phyloP scores from a whole-genome alignment of 2,329 filamentous ascomycete genomes.

The Falciphora oryzae region DNA sequence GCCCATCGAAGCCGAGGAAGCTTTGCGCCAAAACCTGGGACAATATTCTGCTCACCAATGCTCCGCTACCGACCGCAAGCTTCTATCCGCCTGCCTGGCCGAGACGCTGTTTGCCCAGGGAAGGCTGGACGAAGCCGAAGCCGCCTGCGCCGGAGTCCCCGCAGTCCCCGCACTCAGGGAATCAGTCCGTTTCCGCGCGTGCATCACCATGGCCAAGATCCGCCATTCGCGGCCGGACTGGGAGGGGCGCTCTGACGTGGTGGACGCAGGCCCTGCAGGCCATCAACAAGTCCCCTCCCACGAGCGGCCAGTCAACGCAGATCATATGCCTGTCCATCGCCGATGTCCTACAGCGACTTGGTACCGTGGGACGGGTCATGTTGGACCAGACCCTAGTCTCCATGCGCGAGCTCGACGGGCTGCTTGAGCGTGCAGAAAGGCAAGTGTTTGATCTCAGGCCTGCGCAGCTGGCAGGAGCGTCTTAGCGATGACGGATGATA shows the following conservation, averaged over 20 bases:
- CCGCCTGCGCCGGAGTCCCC: neutral
- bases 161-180: neutral
- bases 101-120: neutral
- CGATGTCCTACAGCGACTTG: neutral
- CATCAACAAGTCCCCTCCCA: too few species aligned
- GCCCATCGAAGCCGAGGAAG: neutral
- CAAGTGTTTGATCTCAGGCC: neutral
- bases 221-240: neutral
- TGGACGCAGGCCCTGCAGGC: slow-evolving; percentile 1
- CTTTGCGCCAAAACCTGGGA: neutral
- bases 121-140: neutral
- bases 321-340: neutral
- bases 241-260: neutral
- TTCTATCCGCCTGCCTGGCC: neutral
- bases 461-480: neutral
- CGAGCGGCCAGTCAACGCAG: too few species aligned
- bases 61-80: neutral
- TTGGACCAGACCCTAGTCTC: neutral
- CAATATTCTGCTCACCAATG: neutral
- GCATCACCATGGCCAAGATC: slow-evolving; percentile 1
- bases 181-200: neutral
- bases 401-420: neutral
- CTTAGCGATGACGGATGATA: too few species aligned
- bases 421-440: neutral
- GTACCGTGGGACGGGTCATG: neutral